Evolutionary conservation across 371 early-diverging fungal genomes (phyloP), one percentile per base, ranked within the genome.

Genomic region (Mucor indicus): DNA sequence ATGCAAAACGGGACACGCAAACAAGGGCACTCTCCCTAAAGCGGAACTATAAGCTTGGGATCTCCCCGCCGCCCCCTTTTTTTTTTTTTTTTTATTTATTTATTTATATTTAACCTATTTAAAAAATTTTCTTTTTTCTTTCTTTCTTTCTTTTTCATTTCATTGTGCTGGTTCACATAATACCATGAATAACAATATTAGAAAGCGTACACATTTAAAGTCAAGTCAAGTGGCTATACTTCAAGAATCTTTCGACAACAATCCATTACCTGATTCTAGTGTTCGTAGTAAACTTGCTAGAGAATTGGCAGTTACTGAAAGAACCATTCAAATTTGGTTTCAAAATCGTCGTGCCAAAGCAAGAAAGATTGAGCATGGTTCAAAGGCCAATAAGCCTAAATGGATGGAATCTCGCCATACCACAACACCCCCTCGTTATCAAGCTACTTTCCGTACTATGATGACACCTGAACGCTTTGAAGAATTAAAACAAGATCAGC

Each of bases 281-380:
- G 53, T 55, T 21, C 64, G 69, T 31, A 41, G 45, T 19, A 38
- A 47, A 23, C 52, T 95, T 16, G 86, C 87, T 8, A 63, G 64
- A 36, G 69, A 85, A 50, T 74, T 93, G 25, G 75, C 75, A 36
- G 91, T 94, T 83, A 60, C 64, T 10, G 67, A 66, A 30, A 67
- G 93, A 30, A 81, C 86, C 10, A 88, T 95, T 4, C 92, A 96
- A 65, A 89, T 94, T 38, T 94, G 96, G 96, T 96, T 96, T 69
- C 96, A 96, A 62, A 96, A 96, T 69, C 83, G 90, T 48, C 76
- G 96, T 19, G 81, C 81, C 41, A 80, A 77, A 48, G 70, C 73
- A 10, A 73, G 77, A 45, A 73, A 74, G 27, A 58, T 64, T 53
- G 75, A 74, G 31, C 1, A n/a, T n/a, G n/a, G n/a, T n/a, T n/a